Conservation (phyloP, 2,329 filamentous ascomycete species). For the Fusarium sp. region DNA sequence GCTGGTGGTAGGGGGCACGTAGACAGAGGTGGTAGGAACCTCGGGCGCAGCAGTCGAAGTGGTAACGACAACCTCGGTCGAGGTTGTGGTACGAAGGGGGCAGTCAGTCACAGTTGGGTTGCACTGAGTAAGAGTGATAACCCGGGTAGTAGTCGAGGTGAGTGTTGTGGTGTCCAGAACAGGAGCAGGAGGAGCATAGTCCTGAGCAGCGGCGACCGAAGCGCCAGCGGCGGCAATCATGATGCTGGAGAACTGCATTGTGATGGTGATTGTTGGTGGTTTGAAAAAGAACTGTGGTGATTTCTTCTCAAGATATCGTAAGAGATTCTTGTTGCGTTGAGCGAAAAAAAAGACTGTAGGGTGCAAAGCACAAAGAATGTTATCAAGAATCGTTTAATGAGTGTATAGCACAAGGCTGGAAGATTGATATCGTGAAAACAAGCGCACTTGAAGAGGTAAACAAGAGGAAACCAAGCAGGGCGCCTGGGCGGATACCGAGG, state of each 20-base stretch:
- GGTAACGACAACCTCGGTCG: slow-evolving; percentile 33
- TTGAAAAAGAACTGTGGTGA: slow-evolving; percentile 17
- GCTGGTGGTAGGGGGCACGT: slow-evolving; percentile 37
- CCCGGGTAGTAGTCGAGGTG: slow-evolving; percentile 56
- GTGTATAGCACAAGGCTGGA: slow-evolving; percentile 29
- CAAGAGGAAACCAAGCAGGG: slow-evolving; percentile 9
- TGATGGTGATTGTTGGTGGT: slow-evolving; percentile 39
- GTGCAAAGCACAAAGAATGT: slow-evolving; percentile 33
- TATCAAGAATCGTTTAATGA: slow-evolving; percentile 29
- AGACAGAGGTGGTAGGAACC: slow-evolving; percentile 25
- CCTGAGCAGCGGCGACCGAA: slow-evolving; percentile 47
- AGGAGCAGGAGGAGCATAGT: slow-evolving; percentile 26
- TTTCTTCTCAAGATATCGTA: slow-evolving; percentile 8
- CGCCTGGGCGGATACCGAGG: slow-evolving; percentile 26
- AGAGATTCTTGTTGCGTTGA: slow-evolving; percentile 18
- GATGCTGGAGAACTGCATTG: slow-evolving; percentile 58
- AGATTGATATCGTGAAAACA: slow-evolving; percentile 34
- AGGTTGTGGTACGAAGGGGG: slow-evolving; percentile 36
- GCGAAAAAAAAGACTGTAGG: slow-evolving; percentile 26
- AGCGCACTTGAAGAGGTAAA: slow-evolving; percentile 20
- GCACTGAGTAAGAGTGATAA: slow-evolving; percentile 59
- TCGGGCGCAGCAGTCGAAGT: slow-evolving; percentile 38
- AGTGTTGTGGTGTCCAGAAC: slow-evolving; percentile 47
- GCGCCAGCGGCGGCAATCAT: slow-evolving; percentile 54
- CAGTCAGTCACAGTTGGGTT: slow-evolving; percentile 45